A percentile compares a stretch with the other conserved stretches of the same genome.
These are phyloP conservation scores for Cyclanthera cordifolia DNA, from an alignment of 306 rosid genomes.

Conservation along the genomic window DNA sequence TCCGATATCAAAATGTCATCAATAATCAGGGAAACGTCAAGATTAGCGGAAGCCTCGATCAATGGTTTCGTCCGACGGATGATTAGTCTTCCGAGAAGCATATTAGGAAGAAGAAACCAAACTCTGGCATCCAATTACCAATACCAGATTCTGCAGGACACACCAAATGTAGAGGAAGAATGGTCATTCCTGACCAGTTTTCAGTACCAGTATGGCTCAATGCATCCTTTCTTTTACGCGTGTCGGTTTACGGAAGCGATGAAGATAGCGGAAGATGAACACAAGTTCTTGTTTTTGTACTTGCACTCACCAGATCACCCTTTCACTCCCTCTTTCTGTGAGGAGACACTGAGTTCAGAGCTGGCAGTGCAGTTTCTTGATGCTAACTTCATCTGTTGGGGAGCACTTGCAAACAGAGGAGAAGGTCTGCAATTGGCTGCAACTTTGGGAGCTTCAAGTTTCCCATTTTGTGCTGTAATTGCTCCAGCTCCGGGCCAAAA, in stretches of 20 bases:
- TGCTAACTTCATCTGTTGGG: constrained; percentile 73
- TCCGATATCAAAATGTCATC: constrained; percentile 22
- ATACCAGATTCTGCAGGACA: constrained; percentile 20
- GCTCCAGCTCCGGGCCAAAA: constrained; percentile 36
- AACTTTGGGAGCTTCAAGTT: constrained; percentile 36
- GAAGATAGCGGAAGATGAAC: constrained; percentile 51
- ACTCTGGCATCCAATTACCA: constrained; percentile 21
- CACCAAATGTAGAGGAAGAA: constrained; percentile 23
- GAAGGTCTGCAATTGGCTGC: constrained; percentile 60
- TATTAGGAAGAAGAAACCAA: constrained; percentile 47
- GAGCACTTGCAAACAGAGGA: constrained; percentile 39
- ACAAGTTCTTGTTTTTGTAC: constrained; percentile 63
- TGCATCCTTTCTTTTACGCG: constrained; percentile 59
- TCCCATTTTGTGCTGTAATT: constrained; percentile 58
- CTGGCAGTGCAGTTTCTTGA: constrained; percentile 57
- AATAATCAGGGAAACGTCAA: constrained; percentile 26
- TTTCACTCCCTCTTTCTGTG: constrained; percentile 46
- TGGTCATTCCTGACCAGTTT: constrained; percentile 39
- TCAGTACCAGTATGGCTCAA: constrained; percentile 45
- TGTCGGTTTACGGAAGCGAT: constrained; percentile 38
- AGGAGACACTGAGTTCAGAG: constrained; percentile 51
- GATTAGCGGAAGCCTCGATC: constrained; percentile 15
- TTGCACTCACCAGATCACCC: constrained; percentile 70
- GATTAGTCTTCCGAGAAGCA: constrained; percentile 46
- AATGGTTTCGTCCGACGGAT: constrained; percentile 45